Conservation (phyloP, 2,329 filamentous ascomycete genomes). For the Ceratocystis harringtonii region DNA sequence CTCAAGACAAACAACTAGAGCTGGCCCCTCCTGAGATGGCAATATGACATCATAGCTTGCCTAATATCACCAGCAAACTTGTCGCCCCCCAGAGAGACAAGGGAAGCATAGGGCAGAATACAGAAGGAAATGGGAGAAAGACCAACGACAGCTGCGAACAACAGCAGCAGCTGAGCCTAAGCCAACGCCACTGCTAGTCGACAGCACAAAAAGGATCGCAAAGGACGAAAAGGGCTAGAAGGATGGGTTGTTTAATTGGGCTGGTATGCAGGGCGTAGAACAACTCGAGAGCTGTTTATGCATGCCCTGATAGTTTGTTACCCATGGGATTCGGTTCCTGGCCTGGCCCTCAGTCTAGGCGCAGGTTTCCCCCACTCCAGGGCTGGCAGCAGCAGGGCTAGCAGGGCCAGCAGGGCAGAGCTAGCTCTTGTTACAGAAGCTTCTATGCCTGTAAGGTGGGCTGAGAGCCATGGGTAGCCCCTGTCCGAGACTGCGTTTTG, state of each 20-base stretch:
- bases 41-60: neutral
- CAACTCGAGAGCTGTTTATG: constrained; percentile 2
- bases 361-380: neutral
- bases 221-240: neutral
- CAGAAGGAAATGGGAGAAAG: neutral
- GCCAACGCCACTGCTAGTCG: neutral
- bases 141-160: neutral
- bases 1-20: neutral
- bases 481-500: neutral
- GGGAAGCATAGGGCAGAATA: neutral
- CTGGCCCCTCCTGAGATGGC: neutral
- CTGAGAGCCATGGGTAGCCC: neutral
- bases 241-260: neutral
- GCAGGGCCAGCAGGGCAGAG: neutral
- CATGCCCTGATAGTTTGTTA: constrained; percentile 1
- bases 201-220: neutral
- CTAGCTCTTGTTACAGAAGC: neutral
- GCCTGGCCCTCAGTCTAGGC: neutral
- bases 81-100: neutral
- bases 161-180: neutral
- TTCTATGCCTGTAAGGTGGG: neutral
- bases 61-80: neutral
- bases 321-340: constrained; percentile 1
- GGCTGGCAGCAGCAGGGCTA: too few relatives aligned
- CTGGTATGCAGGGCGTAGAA: constrained; percentile 1